Evolutionary conservation across 2,329 filamentous ascomycete species (phyloP).

Genomic region (Verticillium isaacii): DNA sequence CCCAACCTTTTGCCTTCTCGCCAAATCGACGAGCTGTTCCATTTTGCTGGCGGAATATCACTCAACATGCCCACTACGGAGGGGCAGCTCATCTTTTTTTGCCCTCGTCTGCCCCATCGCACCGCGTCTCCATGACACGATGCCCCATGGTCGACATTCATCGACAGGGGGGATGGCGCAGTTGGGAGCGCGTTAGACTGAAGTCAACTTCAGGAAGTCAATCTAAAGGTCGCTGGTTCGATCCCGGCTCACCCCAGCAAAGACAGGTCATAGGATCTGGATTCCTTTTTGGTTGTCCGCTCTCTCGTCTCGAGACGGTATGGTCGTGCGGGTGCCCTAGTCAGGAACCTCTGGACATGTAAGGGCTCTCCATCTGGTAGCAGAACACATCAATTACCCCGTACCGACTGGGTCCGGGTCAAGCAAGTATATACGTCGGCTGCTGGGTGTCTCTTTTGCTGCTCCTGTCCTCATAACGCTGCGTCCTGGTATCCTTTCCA

Average conservation of each 20-base stretch:
- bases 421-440: background rate
- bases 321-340: background rate
- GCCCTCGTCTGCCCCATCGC: background rate
- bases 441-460: background rate
- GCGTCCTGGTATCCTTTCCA: conserved; percentile 9
- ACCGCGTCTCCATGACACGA: background rate
- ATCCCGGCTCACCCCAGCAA: background rate
- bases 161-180: background rate
- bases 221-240: background rate
- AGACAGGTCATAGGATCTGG: background rate
- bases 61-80: background rate
- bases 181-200: background rate
- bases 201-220: background rate
- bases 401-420: background rate
- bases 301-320: background rate
- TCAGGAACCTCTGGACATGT: background rate
- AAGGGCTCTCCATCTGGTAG: background rate
- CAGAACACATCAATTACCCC: background rate
- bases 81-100: background rate
- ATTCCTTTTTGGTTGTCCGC: background rate
- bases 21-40: background rate
- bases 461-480: conserved; percentile 1
- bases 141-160: background rate
- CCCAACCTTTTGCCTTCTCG: background rate
- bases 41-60: background rate